A percentile compares a stretch with the other conserved stretches of the same genome.
Conservation (phyloP, 495 filamentous ascomycete genomes). For the Xylaria nigripes region DNA sequence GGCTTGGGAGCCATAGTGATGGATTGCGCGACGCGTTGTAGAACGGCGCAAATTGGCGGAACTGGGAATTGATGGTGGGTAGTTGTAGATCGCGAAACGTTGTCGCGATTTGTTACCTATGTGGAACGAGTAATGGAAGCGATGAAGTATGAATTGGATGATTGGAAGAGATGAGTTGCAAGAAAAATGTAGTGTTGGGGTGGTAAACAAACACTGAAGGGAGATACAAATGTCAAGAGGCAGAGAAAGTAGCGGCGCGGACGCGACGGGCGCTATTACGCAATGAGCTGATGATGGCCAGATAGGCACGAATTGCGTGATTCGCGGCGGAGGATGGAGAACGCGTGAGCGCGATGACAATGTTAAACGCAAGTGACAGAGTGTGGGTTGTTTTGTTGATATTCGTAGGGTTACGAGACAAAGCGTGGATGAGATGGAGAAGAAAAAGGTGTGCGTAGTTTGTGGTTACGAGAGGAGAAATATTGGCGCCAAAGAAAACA, state of each 20-base stretch:
- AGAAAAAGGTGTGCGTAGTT: slow-evolving; percentile 6
- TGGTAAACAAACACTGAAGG: not conserved
- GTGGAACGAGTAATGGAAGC: not conserved
- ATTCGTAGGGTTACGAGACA: slow-evolving; percentile 4
- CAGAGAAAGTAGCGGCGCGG: not conserved
- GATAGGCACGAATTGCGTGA: slow-evolving; percentile 12
- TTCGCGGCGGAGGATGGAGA: slow-evolving; percentile 5
- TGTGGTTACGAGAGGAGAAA: not conserved
- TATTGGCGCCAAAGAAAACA: not conserved
- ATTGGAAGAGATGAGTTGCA: not conserved
- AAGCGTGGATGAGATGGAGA: slow-evolving; percentile 5
- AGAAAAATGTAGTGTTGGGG: too few species aligned
- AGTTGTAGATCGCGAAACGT: not conserved
- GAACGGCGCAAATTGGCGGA: not conserved
- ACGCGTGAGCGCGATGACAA: not conserved
- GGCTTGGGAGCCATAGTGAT: slow-evolving; percentile 4
- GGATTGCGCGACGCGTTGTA: slow-evolving; percentile 13
- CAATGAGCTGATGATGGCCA: slow-evolving; percentile 10
- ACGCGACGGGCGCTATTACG: not conserved
- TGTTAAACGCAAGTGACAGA: not conserved
- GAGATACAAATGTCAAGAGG: not conserved
- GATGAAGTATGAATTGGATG: not conserved
- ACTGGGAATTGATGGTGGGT: not conserved
- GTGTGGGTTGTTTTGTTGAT: not conserved
- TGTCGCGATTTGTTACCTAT: not conserved